Evolutionary conservation across 257 asterid genomes (phyloP).

Genomic region (Solanum chilense): DNA sequence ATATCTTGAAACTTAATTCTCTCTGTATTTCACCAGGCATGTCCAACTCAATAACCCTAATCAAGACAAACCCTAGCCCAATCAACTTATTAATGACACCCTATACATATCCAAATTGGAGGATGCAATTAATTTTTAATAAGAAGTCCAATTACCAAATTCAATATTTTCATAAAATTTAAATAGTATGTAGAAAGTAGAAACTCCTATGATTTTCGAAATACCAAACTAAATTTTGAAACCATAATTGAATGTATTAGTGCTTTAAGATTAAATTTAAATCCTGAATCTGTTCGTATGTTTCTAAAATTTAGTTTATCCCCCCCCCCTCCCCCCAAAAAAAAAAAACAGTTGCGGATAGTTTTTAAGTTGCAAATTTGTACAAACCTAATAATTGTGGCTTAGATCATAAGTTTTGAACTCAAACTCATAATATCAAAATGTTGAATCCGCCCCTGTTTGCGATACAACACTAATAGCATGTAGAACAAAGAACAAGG

Average conservation of each 20-base stretch:
- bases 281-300: background rate
- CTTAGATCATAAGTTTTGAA: background rate
- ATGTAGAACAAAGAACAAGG: background rate
- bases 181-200: background rate
- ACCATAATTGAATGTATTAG: background rate
- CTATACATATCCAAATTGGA: background rate
- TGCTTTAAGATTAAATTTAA: background rate
- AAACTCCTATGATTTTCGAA: background rate
- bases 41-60: conserved; percentile 34
- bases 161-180: background rate
- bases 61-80: conserved; percentile 40
- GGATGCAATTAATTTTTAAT: background rate
- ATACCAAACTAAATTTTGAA: background rate
- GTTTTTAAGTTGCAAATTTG: no score
- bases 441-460: fast-evolving
- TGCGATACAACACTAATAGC: background rate
- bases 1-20: conserved; percentile 6
- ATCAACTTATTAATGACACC: conserved; percentile 7
- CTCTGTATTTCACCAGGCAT: conserved; percentile 37
- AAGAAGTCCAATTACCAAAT: background rate
- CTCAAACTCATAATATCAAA: background rate
- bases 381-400: background rate
- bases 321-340: no score
- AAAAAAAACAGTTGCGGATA: fast-evolving
- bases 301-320: background rate